phyloP scores from a whole-genome alignment of 1,284 basidiomycete genomes.

The Trichosporon faecale region DNA sequence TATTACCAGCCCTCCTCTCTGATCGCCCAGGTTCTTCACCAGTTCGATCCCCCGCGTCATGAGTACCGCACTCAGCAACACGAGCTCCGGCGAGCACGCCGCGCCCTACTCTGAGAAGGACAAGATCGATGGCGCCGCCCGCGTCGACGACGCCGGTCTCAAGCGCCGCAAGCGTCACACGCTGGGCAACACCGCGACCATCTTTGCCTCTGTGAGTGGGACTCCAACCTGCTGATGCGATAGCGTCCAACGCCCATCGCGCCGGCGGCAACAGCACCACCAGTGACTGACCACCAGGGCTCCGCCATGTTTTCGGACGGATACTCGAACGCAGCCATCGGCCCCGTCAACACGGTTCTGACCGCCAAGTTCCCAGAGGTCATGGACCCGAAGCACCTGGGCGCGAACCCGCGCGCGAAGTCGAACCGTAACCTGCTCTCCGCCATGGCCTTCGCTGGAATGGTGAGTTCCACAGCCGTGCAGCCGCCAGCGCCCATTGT shows the following conservation, averaged over 20 bases:
- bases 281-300: constrained; percentile 51
- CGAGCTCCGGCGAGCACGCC: neutral
- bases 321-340: constrained; percentile 76
- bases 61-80: neutral
- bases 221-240: too few relatives aligned
- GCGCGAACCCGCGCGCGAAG: neutral
- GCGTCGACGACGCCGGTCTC: neutral
- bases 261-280: too few relatives aligned
- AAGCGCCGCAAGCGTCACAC: neutral
- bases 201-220: neutral
- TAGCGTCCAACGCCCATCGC: too few relatives aligned
- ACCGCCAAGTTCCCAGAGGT: constrained; percentile 47
- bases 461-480: neutral
- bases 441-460: constrained; percentile 71
- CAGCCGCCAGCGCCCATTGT: neutral
- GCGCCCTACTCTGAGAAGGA: neutral
- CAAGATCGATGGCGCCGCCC: neutral
- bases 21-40: neutral
- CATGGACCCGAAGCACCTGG: neutral
- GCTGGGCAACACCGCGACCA: neutral
- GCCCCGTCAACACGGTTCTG: constrained; percentile 62
- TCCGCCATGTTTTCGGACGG: constrained; percentile 79
- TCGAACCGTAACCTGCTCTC: constrained; percentile 61
- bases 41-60: neutral
- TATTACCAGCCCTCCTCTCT: neutral